These are phyloP conservation scores for Colletotrichum liaoningense DNA, from an alignment of 2,329 filamentous ascomycete species.

Conservation along the genomic window DNA sequence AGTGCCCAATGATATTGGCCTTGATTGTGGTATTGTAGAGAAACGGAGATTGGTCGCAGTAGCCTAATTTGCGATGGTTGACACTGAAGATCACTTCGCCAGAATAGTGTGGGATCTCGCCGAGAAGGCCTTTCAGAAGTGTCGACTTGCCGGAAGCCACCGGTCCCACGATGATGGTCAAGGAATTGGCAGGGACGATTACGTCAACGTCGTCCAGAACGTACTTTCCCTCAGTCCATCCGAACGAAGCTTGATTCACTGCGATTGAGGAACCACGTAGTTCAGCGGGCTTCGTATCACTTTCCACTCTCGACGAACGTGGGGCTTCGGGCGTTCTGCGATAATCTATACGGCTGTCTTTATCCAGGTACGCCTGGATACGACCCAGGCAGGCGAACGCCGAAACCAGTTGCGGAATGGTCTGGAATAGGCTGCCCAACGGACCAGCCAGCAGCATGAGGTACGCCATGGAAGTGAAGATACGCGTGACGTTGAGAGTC, in stretches of 20 bases:
- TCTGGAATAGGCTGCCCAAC: constrained; percentile 45
- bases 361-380: constrained; percentile 51
- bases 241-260: constrained; percentile 41
- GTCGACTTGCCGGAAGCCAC: constrained; percentile 54
- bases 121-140: constrained; percentile 50
- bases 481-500: constrained; percentile 41
- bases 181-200: constrained; percentile 41
- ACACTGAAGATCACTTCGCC: constrained; percentile 37
- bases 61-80: constrained; percentile 39
- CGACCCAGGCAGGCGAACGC: constrained; percentile 47
- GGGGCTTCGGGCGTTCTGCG: not conserved
- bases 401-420: constrained; percentile 44
- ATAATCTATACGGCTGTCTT: constrained; percentile 39
- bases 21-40: constrained; percentile 48
- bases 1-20: constrained; percentile 52
- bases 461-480: constrained; percentile 49
- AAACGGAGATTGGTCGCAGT: constrained; percentile 48
- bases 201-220: constrained; percentile 45
- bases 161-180: constrained; percentile 53
- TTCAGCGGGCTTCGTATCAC: not conserved
- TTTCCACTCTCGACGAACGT: not conserved
- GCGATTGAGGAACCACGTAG: not conserved
- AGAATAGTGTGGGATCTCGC: constrained; percentile 38
- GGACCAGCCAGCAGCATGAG: constrained; percentile 48
- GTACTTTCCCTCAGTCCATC: constrained; percentile 44